Evolutionary conservation across 495 filamentous ascomycete species (phyloP), one percentile per base, ranked within the genome.

Genomic region (Aspergillus hancockii): DNA sequence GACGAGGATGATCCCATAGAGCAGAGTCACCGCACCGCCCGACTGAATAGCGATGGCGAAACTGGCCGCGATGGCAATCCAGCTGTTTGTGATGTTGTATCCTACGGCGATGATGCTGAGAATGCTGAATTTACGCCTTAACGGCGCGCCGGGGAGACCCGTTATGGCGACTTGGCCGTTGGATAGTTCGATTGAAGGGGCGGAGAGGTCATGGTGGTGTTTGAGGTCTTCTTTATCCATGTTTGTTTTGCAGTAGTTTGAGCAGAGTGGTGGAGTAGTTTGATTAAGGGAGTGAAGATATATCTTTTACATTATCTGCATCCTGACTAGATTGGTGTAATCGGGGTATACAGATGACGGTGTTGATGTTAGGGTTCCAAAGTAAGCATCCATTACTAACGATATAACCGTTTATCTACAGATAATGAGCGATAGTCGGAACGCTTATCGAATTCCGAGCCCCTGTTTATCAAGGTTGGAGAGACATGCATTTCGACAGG

Each of bases 1-100:
- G 12, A 68, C 64, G 16, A 64, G 52, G 19, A 75, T 64, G 40
- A 67, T 59, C 45, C 71, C 71, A 45, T 75, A 75, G 2, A 75
- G 53, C 1, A 75, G 55, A 8, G 71, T 68, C n/a, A 68, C 53
- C 3, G 68, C 56, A 3, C 71, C 71, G 45, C 71, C 71, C 28
- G 63, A 67, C 38, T 63, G 62, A 28, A 75, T 67, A 25, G 66
- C 68, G 32, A 75, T 72, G 16, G 65, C 54, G 18, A 75, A 60
- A 23, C 66, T 72, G 2, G 72, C 49, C 4, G 66, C 72, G 21
- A 75, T 68, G 5, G 61, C 69, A 12, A 67, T 49, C 72, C 72
- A 75, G 63, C 66, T 69, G 53, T 68, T 67, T 9, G 62, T 59
- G 23, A 72, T 70, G 58, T 75, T 75, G 59, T 70, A 75, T 3